These are phyloP conservation scores for Filosporella fistucella DNA, from an alignment of 495 filamentous ascomycete genomes.

Conservation along the genomic window DNA sequence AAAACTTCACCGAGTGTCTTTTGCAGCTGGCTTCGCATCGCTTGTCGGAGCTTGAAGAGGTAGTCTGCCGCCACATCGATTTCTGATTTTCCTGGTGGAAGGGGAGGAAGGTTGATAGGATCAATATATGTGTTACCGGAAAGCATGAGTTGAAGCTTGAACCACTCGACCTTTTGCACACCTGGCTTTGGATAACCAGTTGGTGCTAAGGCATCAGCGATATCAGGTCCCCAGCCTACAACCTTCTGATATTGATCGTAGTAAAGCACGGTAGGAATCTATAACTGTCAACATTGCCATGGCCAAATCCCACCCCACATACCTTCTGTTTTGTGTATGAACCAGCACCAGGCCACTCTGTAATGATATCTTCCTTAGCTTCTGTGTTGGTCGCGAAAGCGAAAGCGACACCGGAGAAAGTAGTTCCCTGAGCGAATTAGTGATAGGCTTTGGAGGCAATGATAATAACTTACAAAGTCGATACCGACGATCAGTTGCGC, in stretches of 20 bases:
- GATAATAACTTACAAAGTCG: constrained; percentile 62
- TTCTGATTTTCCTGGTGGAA: constrained; percentile 72
- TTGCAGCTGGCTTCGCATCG: constrained; percentile 67
- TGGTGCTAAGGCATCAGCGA: constrained; percentile 68
- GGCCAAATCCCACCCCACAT: constrained; percentile 5
- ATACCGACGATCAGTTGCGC: constrained; percentile 78
- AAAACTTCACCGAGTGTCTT: constrained; percentile 75
- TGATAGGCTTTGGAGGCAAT: background rate
- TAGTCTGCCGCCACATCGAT: constrained; percentile 79
- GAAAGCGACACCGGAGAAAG: constrained; percentile 71
- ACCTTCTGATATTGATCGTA: constrained; percentile 78
- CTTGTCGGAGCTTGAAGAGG: constrained; percentile 71
- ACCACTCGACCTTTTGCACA: constrained; percentile 77
- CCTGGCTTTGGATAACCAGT: constrained; percentile 74
- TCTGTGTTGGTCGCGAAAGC: constrained; percentile 73
- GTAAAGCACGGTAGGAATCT: constrained; percentile 74
- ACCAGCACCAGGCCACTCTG: constrained; percentile 72
- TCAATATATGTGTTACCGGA: constrained; percentile 77
- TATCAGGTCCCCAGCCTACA: constrained; percentile 73
- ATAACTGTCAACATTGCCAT: constrained; percentile 18
- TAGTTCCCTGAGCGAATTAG: constrained; percentile 52
- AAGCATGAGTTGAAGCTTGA: constrained; percentile 75
- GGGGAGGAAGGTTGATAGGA: constrained; percentile 71
- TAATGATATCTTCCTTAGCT: constrained; percentile 75
- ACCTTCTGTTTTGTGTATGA: constrained; percentile 77